Conservation (phyloP, 768 basidiomycete genomes). For the Russula vinacea region DNA sequence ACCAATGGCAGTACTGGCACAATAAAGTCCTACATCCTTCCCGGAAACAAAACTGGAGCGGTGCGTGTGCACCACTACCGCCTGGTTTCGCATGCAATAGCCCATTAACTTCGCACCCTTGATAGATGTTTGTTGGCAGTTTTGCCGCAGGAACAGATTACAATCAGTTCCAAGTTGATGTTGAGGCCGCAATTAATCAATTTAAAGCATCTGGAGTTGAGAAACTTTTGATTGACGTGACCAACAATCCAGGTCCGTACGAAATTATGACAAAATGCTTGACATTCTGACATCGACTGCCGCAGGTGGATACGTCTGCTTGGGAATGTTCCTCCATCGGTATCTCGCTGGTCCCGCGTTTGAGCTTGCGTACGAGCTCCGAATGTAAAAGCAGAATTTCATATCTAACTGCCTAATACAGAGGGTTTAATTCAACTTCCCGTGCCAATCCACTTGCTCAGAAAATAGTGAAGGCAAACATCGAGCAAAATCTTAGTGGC, state of each 20-base stretch:
- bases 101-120: conserved; percentile 7
- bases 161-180: conserved; percentile 50
- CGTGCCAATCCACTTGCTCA: conserved; percentile 57
- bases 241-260: conserved; percentile 57
- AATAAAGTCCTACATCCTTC: conserved; percentile 55
- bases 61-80: conserved; percentile 37
- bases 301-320: conserved; percentile 55
- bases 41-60: conserved; percentile 56
- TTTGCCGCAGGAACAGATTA: conserved; percentile 54
- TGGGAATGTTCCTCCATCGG: conserved; percentile 58
- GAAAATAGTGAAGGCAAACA: conserved; percentile 54
- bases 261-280: no score
- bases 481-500: conserved; percentile 42
- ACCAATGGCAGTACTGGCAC: conserved; percentile 49
- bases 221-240: conserved; percentile 54
- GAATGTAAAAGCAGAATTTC: background rate
- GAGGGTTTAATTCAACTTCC: conserved; percentile 54
- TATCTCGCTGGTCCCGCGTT: conserved; percentile 51
- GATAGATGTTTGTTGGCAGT: conserved; percentile 58
- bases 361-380: conserved; percentile 47
- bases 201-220: conserved; percentile 51
- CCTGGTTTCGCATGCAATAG: background rate
- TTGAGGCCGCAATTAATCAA: conserved; percentile 43
- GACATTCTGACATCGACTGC: background rate
- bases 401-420: conserved; percentile 29